phyloP scores from a whole-genome alignment of 192 early-diverging fungal genomes.

The Gryganskiella cystojenkinii region DNA sequence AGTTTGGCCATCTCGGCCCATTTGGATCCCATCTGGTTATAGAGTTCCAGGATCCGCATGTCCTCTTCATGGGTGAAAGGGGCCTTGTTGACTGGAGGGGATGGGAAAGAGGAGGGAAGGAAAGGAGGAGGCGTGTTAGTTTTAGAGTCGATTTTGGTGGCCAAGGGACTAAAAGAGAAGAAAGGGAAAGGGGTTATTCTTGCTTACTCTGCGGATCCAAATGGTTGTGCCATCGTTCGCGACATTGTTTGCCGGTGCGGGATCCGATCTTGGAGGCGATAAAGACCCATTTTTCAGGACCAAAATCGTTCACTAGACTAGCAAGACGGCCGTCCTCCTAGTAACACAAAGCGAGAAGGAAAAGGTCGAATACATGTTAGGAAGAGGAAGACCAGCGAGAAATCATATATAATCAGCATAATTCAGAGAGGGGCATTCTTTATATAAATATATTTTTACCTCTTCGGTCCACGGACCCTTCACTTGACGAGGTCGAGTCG shows the following conservation, averaged over 20 bases:
- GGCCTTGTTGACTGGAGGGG: constrained; percentile 13
- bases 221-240: constrained; percentile 23
- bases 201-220: constrained; percentile 20
- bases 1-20: constrained; percentile 34
- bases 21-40: constrained; percentile 21
- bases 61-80: constrained; percentile 29
- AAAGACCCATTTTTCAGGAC: constrained; percentile 27
- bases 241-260: constrained; percentile 25
- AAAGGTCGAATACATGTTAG: neutral
- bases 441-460: neutral
- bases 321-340: constrained; percentile 20
- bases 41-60: constrained; percentile 20
- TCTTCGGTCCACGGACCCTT: constrained; percentile 29
- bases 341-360: neutral
- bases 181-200: neutral
- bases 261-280: constrained; percentile 28
- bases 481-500: constrained; percentile 15
- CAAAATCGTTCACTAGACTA: constrained; percentile 15
- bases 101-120: neutral
- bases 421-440: too few relatives aligned
- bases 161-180: neutral
- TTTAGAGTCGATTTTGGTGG: neutral
- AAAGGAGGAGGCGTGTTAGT: neutral
- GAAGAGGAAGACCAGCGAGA: neutral
- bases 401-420: too few relatives aligned